Conservation (phyloP, 2,329 filamentous ascomycete genomes). For the Graphilbum sp. region DNA sequence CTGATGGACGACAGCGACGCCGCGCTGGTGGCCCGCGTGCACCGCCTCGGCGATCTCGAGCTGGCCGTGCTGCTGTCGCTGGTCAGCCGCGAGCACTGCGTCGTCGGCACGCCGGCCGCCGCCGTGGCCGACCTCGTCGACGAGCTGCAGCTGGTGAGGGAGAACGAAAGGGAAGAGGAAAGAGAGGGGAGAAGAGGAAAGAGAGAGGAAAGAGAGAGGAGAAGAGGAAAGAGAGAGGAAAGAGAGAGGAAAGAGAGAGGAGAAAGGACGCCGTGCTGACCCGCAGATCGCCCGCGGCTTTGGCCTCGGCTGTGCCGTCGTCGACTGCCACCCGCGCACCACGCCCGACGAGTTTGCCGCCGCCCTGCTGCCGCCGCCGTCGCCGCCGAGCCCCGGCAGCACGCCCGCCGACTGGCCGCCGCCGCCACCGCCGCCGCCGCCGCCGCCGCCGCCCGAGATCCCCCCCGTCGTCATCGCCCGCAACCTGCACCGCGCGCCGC, state of each 20-base stretch:
- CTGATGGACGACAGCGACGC: background rate
- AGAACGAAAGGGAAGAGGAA: background rate
- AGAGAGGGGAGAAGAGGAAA: too few relatives aligned
- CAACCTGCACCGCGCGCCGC: constrained; percentile 58
- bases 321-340: constrained; percentile 57
- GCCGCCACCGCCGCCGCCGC: constrained; percentile 3
- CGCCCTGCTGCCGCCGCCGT: constrained; percentile 27
- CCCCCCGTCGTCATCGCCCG: constrained; percentile 73
- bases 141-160: constrained; percentile 52
- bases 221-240: too few relatives aligned
- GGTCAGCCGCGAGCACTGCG: constrained; percentile 69
- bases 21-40: constrained; percentile 48
- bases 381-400: background rate
- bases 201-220: too few relatives aligned
- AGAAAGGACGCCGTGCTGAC: background rate
- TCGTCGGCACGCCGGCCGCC: constrained; percentile 56
- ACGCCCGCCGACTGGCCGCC: background rate
- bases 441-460: constrained; percentile 27
- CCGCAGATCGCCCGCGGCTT: constrained; percentile 52
- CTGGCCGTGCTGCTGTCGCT: constrained; percentile 73
- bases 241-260: background rate
- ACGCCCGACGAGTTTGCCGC: constrained; percentile 69
- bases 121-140: constrained; percentile 51
- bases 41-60: constrained; percentile 72
- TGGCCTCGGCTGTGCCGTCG: constrained; percentile 48